Percentiles rank a stretch among this genome's conserved stretches.
phyloP scores from a whole-genome alignment of 768 basidiomycete species.

The Boletus reticulatus region DNA sequence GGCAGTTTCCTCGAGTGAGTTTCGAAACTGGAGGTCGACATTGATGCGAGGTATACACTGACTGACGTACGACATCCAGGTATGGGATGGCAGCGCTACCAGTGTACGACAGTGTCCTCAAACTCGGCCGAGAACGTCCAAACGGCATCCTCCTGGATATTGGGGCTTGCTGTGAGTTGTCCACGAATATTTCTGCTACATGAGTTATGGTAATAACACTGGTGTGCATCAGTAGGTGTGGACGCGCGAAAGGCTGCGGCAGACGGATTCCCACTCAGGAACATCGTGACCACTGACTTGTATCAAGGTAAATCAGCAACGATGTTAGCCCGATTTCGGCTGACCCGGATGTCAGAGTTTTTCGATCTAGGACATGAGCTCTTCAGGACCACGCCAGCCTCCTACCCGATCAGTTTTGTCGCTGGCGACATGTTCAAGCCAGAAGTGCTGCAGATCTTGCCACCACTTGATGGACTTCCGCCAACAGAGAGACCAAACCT shows the following conservation, averaged over 20 bases:
- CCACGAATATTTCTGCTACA: not conserved
- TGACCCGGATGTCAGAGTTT: conserved; percentile 38
- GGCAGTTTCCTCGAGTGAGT: conserved; percentile 23
- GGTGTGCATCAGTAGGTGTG: conserved; percentile 16
- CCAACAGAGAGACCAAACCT: conserved; percentile 26
- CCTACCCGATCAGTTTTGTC: conserved; percentile 52
- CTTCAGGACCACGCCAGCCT: conserved; percentile 51
- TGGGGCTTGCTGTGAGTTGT: conserved; percentile 41
- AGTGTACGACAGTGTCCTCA: conserved; percentile 27
- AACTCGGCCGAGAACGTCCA: conserved; percentile 34
- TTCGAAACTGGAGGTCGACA: not conserved
- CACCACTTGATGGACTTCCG: conserved; percentile 28
- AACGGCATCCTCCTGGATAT: conserved; percentile 42
- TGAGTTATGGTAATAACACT: not conserved
- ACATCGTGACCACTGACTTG: conserved; percentile 41
- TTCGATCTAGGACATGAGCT: conserved; percentile 59
- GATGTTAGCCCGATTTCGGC: not conserved
- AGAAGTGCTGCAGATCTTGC: conserved; percentile 35
- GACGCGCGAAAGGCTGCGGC: conserved; percentile 40
- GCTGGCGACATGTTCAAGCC: conserved; percentile 54
- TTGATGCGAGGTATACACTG: not conserved
- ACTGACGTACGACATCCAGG: not conserved
- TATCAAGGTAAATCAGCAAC: conserved; percentile 24
- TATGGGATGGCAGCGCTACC: conserved; percentile 5
- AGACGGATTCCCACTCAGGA: conserved; percentile 43